Conservation (phyloP, 768 basidiomycete species). For the Ephemerocybe angulata region DNA sequence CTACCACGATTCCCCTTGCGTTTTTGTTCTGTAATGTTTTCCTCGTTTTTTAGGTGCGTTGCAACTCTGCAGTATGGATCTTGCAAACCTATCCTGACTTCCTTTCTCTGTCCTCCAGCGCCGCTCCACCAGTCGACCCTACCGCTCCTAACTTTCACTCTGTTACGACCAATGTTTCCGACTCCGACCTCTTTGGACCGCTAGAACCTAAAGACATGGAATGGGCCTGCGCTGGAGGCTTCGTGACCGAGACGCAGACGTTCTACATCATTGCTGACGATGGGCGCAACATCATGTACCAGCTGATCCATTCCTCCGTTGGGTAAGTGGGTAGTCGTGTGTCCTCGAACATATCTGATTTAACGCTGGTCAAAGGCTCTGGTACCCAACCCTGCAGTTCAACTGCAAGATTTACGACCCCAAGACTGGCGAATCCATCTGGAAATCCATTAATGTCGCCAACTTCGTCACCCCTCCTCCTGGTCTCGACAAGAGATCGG, state of each 20-base stretch:
- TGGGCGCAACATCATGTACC: slow-evolving; percentile 74
- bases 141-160: slow-evolving; percentile 80
- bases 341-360: slow-evolving; percentile 8
- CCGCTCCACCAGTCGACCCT: slow-evolving; percentile 50
- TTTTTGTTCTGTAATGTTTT: slow-evolving; percentile 58
- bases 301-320: slow-evolving; percentile 83
- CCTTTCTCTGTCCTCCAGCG: slow-evolving; percentile 10
- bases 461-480: slow-evolving; percentile 78
- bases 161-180: slow-evolving; percentile 57
- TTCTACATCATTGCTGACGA: slow-evolving; percentile 84
- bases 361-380: slow-evolving; percentile 53
- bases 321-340: slow-evolving; percentile 54
- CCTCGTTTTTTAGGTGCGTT: slow-evolving; percentile 75
- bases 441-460: slow-evolving; percentile 84
- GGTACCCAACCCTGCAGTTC: slow-evolving; percentile 94
- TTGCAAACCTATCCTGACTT: slow-evolving; percentile 1
- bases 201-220: slow-evolving; percentile 73
- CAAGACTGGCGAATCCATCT: slow-evolving; percentile 63
- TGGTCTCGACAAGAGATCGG: slow-evolving; percentile 78
- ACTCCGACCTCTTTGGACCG: slow-evolving; percentile 66
- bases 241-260: slow-evolving; percentile 85
- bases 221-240: slow-evolving; percentile 81
- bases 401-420: slow-evolving; percentile 86
- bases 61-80: not conserved
- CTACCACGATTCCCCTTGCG: slow-evolving; percentile 1